Base-by-base conservation (phyloP, 345 rosid species). In the Corchorus capsularis region DNA sequence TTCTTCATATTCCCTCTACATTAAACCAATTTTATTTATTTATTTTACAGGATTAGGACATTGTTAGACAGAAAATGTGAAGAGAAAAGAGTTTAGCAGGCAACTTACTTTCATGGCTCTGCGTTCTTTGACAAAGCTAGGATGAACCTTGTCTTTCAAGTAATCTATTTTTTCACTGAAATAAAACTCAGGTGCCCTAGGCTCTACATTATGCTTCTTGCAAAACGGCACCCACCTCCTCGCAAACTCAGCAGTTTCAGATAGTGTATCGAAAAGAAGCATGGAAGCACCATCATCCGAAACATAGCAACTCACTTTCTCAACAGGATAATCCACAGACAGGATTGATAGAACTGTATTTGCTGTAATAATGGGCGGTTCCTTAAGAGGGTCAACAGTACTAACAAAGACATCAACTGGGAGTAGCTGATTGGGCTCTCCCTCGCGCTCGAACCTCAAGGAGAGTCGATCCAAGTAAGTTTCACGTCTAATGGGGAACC, bases 151-250 rank as follows among this genome's bases (percentile, higher is more conserved):
- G 75, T 90, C 97, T 72, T 93, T 95, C 87, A 95, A 83, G 87
- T 95, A 93, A 82, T 95, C 99, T 70, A 95, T 95, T 84, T 95
- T 95, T 85, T 92, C 90, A 68, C 87, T 83, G 81, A 95, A 95
- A 84, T 95, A 95, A 74, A 88, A 95, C 83, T 95, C 99, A 0
- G 99, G 99, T 69, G 98, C 88, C 74, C 99, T 83, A 8, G 98
- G 99, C 82, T 95, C 98, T 16, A 95, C 82, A 9, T 79, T 87
- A n/a, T 92, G 88, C 86, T 89, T 90, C 89, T 90, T 93, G 76
- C 99, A 93, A 35, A 96, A 96, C 0, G 99, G 98, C 37, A 93
- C 99, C 99, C 99, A 93, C 80, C 98, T 92, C 76, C 99, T 88
- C 0, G 98, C 98, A 82, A 93, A 95, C 86, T 95, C 98, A 2